Evolutionary conservation across 345 rosid species (phyloP).

Genomic region (Gossypium bickii): DNA sequence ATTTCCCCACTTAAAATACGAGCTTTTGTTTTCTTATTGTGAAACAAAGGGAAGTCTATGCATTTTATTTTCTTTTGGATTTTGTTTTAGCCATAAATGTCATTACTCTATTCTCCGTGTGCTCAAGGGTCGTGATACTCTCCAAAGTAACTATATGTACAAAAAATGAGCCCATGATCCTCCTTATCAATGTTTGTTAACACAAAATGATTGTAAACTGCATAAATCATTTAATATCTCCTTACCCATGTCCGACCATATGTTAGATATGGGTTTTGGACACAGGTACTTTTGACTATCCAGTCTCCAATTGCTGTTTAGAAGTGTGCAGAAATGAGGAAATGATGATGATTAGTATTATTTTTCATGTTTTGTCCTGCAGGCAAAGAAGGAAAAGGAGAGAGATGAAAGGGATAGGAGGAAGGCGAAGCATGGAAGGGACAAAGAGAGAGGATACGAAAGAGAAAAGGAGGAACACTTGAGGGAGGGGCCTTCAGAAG

Average conservation of each 20-base stretch:
- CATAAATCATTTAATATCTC: neutral
- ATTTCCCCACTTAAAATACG: neutral
- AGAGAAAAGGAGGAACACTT: slow-evolving; percentile 52
- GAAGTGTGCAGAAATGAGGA: neutral
- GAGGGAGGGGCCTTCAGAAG: slow-evolving; percentile 46
- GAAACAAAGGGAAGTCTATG: neutral
- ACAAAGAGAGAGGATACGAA: slow-evolving; percentile 55
- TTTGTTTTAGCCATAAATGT: neutral
- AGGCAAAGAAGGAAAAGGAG: slow-evolving; percentile 68
- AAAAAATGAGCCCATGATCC: neutral
- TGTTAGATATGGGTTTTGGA: neutral
- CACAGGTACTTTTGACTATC: neutral
- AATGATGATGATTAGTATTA: neutral
- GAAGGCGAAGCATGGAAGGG: slow-evolving; percentile 63
- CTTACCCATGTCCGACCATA: neutral
- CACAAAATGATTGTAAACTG: neutral
- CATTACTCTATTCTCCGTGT: neutral
- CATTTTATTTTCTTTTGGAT: neutral
- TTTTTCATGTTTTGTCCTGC: slow-evolving; percentile 14
- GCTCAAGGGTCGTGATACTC: neutral
- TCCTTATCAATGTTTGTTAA: neutral
- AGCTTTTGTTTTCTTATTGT: neutral
- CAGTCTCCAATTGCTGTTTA: neutral
- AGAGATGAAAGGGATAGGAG: slow-evolving; percentile 66
- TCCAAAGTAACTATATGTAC: neutral